Percentiles rank a stretch among this genome's conserved stretches.
These are phyloP conservation scores for Hebeloma cylindrosporum DNA, from an alignment of 768 basidiomycete genomes.

Conservation along the genomic window DNA sequence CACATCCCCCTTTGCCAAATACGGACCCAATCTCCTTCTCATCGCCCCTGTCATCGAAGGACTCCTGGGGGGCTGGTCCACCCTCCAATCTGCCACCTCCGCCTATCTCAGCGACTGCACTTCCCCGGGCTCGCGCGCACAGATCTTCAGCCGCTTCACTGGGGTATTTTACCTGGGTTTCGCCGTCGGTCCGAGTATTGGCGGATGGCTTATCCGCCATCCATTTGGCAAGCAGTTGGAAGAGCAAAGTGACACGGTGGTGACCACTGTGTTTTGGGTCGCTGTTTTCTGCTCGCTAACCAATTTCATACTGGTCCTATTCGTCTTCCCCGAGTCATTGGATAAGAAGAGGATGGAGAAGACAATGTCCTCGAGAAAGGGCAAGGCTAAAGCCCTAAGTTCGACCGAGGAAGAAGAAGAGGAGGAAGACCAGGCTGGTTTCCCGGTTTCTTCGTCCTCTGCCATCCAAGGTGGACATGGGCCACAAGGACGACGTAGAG, in stretches of 20 bases:
- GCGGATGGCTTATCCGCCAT: slow-evolving; percentile 50
- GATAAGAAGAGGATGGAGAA: slow-evolving; percentile 39
- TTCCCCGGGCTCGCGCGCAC: slow-evolving; percentile 75
- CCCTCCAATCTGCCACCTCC: slow-evolving; percentile 71
- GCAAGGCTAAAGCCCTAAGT: slow-evolving; percentile 28
- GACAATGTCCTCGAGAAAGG: slow-evolving; percentile 26
- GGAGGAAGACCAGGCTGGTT: neutral
- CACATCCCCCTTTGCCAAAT: slow-evolving; percentile 53
- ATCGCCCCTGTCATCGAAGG: slow-evolving; percentile 84
- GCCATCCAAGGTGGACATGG: neutral
- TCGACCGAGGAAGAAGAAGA: slow-evolving; percentile 18
- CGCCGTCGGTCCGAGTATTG: slow-evolving; percentile 76
- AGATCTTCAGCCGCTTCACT: slow-evolving; percentile 70
- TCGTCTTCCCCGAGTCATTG: slow-evolving; percentile 70
- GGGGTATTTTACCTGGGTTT: slow-evolving; percentile 80
- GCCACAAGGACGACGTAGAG: neutral
- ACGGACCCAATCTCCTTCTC: slow-evolving; percentile 76
- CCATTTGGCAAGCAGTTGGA: slow-evolving; percentile 24
- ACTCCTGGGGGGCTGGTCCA: slow-evolving; percentile 78
- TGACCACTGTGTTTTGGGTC: slow-evolving; percentile 50
- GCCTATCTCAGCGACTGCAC: slow-evolving; percentile 87
- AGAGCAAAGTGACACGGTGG: slow-evolving; percentile 26
- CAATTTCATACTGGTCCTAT: slow-evolving; percentile 62
- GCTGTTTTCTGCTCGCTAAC: slow-evolving; percentile 43
- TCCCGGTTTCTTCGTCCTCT: too few species aligned